Base-by-base conservation (phyloP, 169 alveolate species). In the Plasmodium ovale region DNA sequence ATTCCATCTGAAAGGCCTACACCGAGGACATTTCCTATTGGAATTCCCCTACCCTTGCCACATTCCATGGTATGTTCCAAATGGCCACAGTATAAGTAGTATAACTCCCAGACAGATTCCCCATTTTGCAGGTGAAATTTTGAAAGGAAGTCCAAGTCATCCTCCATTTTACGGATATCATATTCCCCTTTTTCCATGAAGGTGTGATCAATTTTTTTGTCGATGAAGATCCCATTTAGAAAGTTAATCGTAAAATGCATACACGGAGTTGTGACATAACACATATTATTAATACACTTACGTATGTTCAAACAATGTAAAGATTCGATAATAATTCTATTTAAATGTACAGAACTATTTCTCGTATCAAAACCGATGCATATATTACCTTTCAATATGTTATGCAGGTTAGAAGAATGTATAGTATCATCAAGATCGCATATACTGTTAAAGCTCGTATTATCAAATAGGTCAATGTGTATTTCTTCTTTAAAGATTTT, bases 291-390 rank as follows among this genome's bases (percentile, higher is more conserved):
- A 33, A 84, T 70, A 29, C 91, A 84, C 49, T 56, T 51, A 31
- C 31, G 42, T 35, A 84, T 84, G 33, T 84, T 84, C 3, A 84
- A 5, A 42, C 49, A 70, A 27, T 44, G 37, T 31, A 84, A 84
- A 4, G 91, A 27, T 53, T 84, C 85, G 3, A 84, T 70, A 68
- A 84, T 54, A 23, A 84, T 49, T 31, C 68, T 54, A 47, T 84
- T 84, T 31, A 67, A 59, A 44, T 53, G 68, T 25, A 67, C 3
- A 16, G 65, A 21, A 59, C 91, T 84, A 59, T 29, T 49, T 23
- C 91, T 33, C 9, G 91, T 84, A 33, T 84, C 91, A 53, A 84
- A 84, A 44, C 91, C 91, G 21, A 84, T 84, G 27, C 91, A 84
- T 42, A 84, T 60, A 56, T 84, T 84, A 21, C 47, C 65, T 33